These are phyloP conservation scores for Microdochium paspali DNA, from an alignment of 2,329 filamentous ascomycete genomes.

Conservation along the genomic window DNA sequence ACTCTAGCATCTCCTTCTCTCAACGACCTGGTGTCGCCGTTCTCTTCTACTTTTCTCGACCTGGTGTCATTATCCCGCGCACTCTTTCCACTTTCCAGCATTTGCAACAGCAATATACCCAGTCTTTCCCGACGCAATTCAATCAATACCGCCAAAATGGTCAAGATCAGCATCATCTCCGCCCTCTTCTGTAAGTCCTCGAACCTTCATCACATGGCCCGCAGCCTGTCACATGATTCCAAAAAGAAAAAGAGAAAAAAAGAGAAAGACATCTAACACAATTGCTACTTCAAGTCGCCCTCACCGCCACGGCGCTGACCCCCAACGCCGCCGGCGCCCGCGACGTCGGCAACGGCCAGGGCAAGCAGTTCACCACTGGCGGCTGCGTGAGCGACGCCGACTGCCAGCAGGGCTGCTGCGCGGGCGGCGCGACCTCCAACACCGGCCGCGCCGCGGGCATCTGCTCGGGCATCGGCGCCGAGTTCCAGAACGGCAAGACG, in stretches of 20 bases:
- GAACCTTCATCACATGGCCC: too few species aligned
- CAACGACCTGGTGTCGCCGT: conserved; percentile 9
- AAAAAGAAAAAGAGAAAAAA: too few species aligned
- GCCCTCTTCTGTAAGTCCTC: conserved; percentile 17
- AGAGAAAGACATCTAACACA: conserved; percentile 2
- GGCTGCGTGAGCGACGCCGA: conserved; percentile 23
- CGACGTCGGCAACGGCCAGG: conserved; percentile 22
- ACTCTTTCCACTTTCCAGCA: conserved; percentile 2
- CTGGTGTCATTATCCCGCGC: too few species aligned
- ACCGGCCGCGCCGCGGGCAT: conserved; percentile 18
- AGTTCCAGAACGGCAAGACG: conserved; percentile 25
- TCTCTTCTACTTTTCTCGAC: conserved; percentile 1
- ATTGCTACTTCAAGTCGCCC: conserved; percentile 13
- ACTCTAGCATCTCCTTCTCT: neutral
- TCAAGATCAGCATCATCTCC: conserved; percentile 18
- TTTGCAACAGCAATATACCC: conserved; percentile 1
- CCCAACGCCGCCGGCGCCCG: conserved; percentile 23
- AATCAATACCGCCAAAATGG: conserved; percentile 22
- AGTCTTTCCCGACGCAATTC: neutral
- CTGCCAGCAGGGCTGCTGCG: conserved; percentile 22
- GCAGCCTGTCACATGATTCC: too few species aligned
- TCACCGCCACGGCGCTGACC: conserved; percentile 18
- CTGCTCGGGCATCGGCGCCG: conserved; percentile 23
- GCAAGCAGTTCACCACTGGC: conserved; percentile 25
- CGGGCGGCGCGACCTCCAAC: conserved; percentile 14